Evolutionary conservation across 306 rosid species (phyloP).

Genomic region (Casuarina cunninghamiana): DNA sequence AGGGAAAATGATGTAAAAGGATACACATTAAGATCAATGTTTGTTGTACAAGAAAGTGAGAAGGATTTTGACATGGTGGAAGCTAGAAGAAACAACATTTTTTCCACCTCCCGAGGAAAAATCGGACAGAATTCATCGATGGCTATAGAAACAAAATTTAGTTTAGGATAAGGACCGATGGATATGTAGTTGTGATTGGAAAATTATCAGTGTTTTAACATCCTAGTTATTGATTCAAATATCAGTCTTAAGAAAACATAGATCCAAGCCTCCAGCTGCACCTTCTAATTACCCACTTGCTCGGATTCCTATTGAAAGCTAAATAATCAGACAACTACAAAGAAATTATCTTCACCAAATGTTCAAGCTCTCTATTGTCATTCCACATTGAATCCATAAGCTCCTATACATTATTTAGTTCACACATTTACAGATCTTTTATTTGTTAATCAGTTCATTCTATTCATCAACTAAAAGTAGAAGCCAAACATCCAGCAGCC

Average conservation of each 20-base stretch:
- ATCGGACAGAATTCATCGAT: neutral
- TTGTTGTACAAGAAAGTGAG: conserved; percentile 24
- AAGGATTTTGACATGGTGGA: conserved; percentile 29
- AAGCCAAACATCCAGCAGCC: neutral
- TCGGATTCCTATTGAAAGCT: neutral
- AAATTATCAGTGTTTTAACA: no score
- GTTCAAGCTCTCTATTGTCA: no score
- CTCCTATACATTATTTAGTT: no score
- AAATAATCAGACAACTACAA: neutral
- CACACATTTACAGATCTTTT: no score
- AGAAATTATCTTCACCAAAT: neutral
- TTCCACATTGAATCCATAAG: no score
- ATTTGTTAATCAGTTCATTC: neutral
- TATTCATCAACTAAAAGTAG: neutral
- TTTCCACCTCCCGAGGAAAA: conserved; percentile 11
- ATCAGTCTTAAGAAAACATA: neutral
- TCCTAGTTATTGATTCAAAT: no score
- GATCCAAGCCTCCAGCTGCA: neutral
- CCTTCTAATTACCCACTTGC: neutral
- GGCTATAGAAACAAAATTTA: neutral
- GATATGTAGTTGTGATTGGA: neutral
- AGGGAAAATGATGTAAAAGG: conserved; percentile 21
- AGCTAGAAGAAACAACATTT: conserved; percentile 43
- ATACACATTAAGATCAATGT: conserved; percentile 19
- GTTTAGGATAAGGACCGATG: neutral